Percentiles rank a stretch among this genome's conserved stretches.
phyloP scores from a whole-genome alignment of 2,329 filamentous ascomycete genomes.

The Dothidotthia symphoricarpi region DNA sequence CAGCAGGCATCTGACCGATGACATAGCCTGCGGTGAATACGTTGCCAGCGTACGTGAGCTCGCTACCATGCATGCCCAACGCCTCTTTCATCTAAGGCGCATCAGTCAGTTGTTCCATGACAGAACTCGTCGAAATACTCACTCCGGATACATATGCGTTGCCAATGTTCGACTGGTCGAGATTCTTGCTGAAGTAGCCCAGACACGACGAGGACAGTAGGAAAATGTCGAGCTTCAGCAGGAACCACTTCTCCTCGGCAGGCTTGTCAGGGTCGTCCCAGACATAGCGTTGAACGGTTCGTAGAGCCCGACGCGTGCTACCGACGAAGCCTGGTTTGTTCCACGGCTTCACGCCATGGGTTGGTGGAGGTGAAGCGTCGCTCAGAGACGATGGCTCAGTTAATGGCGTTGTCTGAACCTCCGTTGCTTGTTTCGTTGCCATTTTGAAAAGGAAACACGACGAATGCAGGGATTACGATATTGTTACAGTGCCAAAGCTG shows the following conservation, averaged over 20 bases:
- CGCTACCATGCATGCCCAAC: slow-evolving; percentile 29
- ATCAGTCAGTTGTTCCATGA: neutral
- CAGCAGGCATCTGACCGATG: slow-evolving; percentile 29
- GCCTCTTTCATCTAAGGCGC: slow-evolving; percentile 28
- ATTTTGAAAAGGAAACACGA: slow-evolving; percentile 1
- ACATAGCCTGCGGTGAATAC: slow-evolving; percentile 34
- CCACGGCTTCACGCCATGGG: slow-evolving; percentile 4
- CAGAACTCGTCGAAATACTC: too few relatives aligned
- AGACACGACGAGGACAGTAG: slow-evolving; percentile 25
- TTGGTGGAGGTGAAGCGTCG: slow-evolving; percentile 2
- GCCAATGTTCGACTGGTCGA: slow-evolving; percentile 28
- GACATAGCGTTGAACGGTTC: slow-evolving; percentile 17
- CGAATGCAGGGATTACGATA: neutral
- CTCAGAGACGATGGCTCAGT: slow-evolving; percentile 7
- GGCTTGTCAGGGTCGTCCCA: slow-evolving; percentile 22
- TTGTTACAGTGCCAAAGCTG: too few relatives aligned
- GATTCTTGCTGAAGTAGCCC: slow-evolving; percentile 29
- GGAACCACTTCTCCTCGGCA: slow-evolving; percentile 23
- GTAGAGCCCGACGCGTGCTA: slow-evolving; percentile 11
- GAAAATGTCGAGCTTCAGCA: slow-evolving; percentile 33
- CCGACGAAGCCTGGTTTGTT: slow-evolving; percentile 16
- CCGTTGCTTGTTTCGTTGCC: slow-evolving; percentile 5
- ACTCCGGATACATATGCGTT: slow-evolving; percentile 36
- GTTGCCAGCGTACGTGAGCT: slow-evolving; percentile 32
- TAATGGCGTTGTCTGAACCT: slow-evolving; percentile 3